Evolutionary conservation across 352 stramenopile genomes (phyloP), one percentile per base, ranked within the genome.

Genomic region (Phytophthora idaei): DNA sequence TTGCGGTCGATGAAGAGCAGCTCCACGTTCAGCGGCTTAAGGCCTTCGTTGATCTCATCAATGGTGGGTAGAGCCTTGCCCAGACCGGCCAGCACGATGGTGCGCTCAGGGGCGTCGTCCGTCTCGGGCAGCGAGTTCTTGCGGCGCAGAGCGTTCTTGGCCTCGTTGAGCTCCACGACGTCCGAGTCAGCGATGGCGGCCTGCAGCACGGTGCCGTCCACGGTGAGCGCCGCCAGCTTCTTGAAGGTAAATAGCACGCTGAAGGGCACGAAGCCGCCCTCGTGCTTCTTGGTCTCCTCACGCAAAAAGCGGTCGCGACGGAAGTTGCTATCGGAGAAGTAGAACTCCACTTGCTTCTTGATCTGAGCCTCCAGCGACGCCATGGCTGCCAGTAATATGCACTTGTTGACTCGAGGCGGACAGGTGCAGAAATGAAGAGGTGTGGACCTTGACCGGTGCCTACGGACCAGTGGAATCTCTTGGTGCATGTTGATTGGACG

Each of bases 261-360:
- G 73, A 97, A 92, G 4, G 87, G 87, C 52, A 97, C 77, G 60
- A 93, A 97, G 57, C 89, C 89, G 42, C 87, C 87, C 6, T 89
- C 75, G 31, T 89, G 70, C 71, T 94, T 94, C 73, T 87, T 93
- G 57, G 87, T 93, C 68, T 94, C 85, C 42, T 90, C 83, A 41
- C 87, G 76, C 68, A 97, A 74, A 76, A 97, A 97, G 60, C 90
- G 87, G 73, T 97, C 91, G 58, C 90, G 91, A 55, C 91, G 89
- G 64, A 97, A 96, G 74, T 97, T 97, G 76, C 86, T 94, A 76
- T 97, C 90, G 44, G 81, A 92, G 79, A 97, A 97, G 84, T 97
- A 97, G 74, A 97, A 97, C 82, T 97, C 91, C 46, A 97, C 83
- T 82, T 97, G 90, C 77, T 94, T 90, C 76, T 92, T 90, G 71